A percentile compares a stretch with the other conserved stretches of the same genome.
Conservation (phyloP, 2,329 filamentous ascomycete genomes). For the Parastagonospora avenae region DNA sequence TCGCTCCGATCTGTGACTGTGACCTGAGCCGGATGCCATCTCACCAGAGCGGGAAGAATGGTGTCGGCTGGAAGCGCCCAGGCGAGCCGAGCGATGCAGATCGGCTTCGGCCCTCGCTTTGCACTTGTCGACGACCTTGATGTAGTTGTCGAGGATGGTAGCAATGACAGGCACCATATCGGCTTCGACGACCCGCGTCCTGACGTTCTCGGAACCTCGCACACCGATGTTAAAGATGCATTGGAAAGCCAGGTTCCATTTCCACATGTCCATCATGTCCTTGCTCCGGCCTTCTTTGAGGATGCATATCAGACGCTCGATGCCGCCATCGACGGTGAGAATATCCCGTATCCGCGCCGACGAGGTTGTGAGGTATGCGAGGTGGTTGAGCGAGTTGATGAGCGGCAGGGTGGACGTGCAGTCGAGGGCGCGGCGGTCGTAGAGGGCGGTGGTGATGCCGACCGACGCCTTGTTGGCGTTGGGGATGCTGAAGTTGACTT, state of each 20-base stretch:
- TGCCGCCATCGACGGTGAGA: constrained; percentile 96
- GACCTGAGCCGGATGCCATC: constrained; percentile 37
- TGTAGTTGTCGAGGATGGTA: constrained; percentile 97
- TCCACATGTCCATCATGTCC: constrained; percentile 99
- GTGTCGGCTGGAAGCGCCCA: constrained; percentile 46
- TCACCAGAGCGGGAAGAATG: constrained; percentile 50
- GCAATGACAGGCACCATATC: constrained; percentile 99
- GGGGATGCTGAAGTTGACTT: constrained; percentile 99
- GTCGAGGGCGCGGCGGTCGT: constrained; percentile 95
- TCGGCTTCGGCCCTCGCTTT: constrained; percentile 85
- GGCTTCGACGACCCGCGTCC: constrained; percentile 94
- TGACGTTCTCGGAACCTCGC: constrained; percentile 88
- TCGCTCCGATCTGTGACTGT: constrained; percentile 50
- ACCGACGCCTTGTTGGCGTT: constrained; percentile 99
- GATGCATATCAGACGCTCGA: constrained; percentile 95
- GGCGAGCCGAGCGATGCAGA: constrained; percentile 63
- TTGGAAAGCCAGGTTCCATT: constrained; percentile 99
- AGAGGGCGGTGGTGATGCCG: constrained; percentile 96
- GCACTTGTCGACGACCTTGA: constrained; percentile 91
- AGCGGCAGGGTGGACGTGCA: constrained; percentile 97
- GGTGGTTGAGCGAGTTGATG: constrained; percentile 98
- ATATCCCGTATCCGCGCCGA: constrained; percentile 98
- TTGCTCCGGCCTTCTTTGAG: constrained; percentile 96
- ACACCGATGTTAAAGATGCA: constrained; percentile 99
- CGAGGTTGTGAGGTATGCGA: constrained; percentile 96